A percentile compares a stretch with the other conserved stretches of the same genome.
Conservation (phyloP, 139 green algal genomes). For the Coccomyxa sp. region DNA sequence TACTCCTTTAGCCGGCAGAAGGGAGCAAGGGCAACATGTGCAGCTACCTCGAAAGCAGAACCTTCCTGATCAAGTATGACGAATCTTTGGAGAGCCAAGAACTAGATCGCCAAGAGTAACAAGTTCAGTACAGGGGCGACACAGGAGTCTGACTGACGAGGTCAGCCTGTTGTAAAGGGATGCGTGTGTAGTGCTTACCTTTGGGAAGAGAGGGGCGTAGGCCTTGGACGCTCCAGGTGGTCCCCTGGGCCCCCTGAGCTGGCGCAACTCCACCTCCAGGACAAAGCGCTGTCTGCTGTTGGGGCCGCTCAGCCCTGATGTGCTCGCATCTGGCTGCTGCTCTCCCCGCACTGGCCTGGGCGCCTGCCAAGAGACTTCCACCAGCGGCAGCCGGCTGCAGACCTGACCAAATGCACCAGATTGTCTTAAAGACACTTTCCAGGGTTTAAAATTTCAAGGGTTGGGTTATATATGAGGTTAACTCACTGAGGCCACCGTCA, state of each 20-base stretch:
- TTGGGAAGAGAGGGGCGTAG: constrained; percentile 79
- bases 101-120: no score
- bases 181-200: constrained; percentile 34
- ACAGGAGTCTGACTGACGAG: no score
- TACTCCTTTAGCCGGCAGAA: background rate
- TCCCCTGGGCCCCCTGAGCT: constrained; percentile 8
- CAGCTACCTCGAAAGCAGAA: no score
- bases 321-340: background rate
- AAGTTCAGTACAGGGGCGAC: no score
- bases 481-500: no score
- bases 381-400: constrained; percentile 47
- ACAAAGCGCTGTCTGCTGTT: constrained; percentile 1
- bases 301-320: no score
- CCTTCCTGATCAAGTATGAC: no score
- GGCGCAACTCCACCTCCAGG: constrained; percentile 41
- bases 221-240: constrained; percentile 27
- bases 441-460: no score
- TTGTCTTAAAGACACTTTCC: no score
- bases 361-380: constrained; percentile 24
- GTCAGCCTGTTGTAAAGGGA: background rate
- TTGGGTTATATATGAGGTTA: no score
- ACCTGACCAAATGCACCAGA: constrained; percentile 17
- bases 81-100: no score
- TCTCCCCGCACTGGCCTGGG: constrained; percentile 1
- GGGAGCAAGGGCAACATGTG: no score